Conservation (phyloP, 805 yeast genomes). For the Spathaspora sp. region DNA sequence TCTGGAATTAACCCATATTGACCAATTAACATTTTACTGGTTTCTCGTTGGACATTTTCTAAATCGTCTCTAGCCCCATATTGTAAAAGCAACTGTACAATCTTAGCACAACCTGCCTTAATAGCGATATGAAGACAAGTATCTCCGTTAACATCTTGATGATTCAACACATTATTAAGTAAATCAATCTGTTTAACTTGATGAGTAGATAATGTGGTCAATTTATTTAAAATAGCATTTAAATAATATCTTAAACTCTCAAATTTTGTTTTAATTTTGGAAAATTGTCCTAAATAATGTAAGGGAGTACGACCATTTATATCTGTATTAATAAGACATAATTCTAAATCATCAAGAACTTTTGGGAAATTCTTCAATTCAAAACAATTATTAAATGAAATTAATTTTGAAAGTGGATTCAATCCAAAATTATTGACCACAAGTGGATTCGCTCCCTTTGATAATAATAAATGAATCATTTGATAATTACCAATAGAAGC, state of each 20-base stretch:
- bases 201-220: conserved; percentile 44
- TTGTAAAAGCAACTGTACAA: conserved; percentile 77
- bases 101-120: conserved; percentile 59
- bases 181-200: conserved; percentile 51
- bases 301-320: conserved; percentile 69
- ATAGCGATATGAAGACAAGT: conserved; percentile 82
- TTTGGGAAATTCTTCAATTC: conserved; percentile 76
- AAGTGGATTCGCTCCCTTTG: conserved; percentile 67
- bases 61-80: conserved; percentile 74
- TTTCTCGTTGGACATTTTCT: conserved; percentile 39
- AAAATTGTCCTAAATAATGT: conserved; percentile 78
- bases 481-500: conserved; percentile 87
- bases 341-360: conserved; percentile 70
- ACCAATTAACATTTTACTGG: conserved; percentile 39
- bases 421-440: conserved; percentile 64
- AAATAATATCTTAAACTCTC: conserved; percentile 83
- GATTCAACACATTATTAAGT: conserved; percentile 61
- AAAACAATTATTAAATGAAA: conserved; percentile 83
- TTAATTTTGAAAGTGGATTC: conserved; percentile 82
- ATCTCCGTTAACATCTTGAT: conserved; percentile 78
- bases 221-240: conserved; percentile 68
- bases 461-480: conserved; percentile 70
- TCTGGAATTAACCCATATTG: conserved; percentile 29
- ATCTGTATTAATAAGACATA: conserved; percentile 77
- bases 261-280: conserved; percentile 60